Base-by-base conservation (phyloP, 2,329 filamentous ascomycete species). In the Raffaelea deltoideospora region DNA sequence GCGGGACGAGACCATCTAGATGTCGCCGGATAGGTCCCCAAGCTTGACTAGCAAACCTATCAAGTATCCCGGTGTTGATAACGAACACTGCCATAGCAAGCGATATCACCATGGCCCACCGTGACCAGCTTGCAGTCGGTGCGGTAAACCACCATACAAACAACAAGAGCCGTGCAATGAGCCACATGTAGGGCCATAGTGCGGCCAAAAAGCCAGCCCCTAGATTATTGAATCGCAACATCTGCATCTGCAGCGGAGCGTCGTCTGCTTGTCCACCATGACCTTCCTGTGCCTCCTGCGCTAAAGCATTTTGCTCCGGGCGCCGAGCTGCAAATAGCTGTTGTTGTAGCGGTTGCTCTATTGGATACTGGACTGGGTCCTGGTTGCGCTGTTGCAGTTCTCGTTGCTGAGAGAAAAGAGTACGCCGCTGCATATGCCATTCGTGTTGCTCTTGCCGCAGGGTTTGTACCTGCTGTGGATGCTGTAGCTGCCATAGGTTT, bases 111-210 rank as follows among this genome's bases (percentile, higher is more conserved):
- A 65, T 65, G 8, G 71, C 47, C 65, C 67, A 76, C 33, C 72
- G 64, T 9, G 63, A 64, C 72, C 72, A 77, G 47, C 64, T 75
- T 3, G 65, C 60, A 31, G 64, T 61, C 0, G 68, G 65, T 10
- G 65, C 64, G 1, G 73, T 76, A 42, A 79, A 77, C 54, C 75
- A 72, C 70, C 72, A 79, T 11, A 78, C 64, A 49, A 79, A 76
- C 6, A 71, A 53, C 10, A 62, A 58, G 9, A 79, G 53, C 8
- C 74, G 65, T 26, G 72, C 55, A 1, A 76, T 45, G 35, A 78
- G 59, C 74, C 73, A 79, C 21, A 79, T 49, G 36, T 76, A 66
- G n/a, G 71, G 71, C 59, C 67, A 69, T n/a, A 72, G 37, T 14
- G 61, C 60, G 5, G 56, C 59, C 33, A 65, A 41, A 15, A 59